A percentile compares a stretch with the other conserved stretches of the same genome.
These are phyloP conservation scores for Pythium coloratum DNA, from an alignment of 352 stramenopile species.

Conservation along the genomic window DNA sequence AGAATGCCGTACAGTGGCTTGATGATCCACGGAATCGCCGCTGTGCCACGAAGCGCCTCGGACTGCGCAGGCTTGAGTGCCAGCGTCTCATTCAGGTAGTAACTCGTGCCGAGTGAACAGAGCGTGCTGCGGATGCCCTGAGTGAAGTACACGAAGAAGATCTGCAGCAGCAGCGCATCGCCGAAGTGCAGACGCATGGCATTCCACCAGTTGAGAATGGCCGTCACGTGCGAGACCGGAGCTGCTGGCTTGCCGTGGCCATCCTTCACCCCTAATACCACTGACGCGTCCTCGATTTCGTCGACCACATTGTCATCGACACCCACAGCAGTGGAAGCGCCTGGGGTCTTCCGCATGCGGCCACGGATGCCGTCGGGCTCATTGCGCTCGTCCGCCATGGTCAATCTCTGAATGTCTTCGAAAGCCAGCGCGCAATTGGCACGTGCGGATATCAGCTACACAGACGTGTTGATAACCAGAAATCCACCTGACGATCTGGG, in stretches of 20 bases:
- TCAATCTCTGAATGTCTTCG: background rate
- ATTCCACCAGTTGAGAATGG: conserved; percentile 55
- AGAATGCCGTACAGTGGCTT: conserved; percentile 81
- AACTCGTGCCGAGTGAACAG: conserved; percentile 75
- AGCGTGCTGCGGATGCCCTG: conserved; percentile 75
- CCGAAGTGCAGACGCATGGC: conserved; percentile 68
- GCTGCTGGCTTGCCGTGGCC: conserved; percentile 19
- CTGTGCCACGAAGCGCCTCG: conserved; percentile 62
- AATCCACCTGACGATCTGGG: no score
- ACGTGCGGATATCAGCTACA: background rate
- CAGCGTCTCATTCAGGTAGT: conserved; percentile 81
- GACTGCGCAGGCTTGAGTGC: conserved; percentile 61
- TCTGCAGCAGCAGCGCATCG: conserved; percentile 67
- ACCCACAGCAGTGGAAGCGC: conserved; percentile 24
- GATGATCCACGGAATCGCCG: conserved; percentile 80
- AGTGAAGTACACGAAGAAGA: conserved; percentile 87
- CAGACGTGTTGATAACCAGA: no score
- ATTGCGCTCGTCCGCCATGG: conserved; percentile 41
- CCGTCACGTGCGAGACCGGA: conserved; percentile 32
- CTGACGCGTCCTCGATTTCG: conserved; percentile 4
- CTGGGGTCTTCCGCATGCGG: conserved; percentile 38
- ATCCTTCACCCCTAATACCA: conserved; percentile 17
- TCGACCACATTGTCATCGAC: conserved; percentile 13
- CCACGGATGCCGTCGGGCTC: conserved; percentile 59
- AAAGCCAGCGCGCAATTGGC: conserved; percentile 11